Evolutionary conservation across 2,329 filamentous ascomycete genomes (phyloP).

Genomic region (Aureobasidium sp.): DNA sequence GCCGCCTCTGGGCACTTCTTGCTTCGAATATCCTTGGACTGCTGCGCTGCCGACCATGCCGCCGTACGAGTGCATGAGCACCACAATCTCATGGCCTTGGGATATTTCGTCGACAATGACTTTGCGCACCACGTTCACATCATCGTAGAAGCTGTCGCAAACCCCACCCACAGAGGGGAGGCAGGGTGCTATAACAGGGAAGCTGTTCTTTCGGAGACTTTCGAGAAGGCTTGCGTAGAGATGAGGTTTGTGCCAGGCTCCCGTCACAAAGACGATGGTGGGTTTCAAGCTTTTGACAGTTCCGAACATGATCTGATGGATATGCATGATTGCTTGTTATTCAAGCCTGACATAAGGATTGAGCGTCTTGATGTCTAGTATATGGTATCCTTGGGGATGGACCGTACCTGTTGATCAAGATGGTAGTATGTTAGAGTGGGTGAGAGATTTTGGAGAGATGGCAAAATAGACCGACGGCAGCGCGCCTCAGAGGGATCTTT

Average conservation of each 20-base stretch:
- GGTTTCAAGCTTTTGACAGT: conserved; percentile 15
- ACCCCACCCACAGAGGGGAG: conserved; percentile 17
- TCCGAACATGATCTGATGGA: conserved; percentile 6
- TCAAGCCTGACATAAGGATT: neutral
- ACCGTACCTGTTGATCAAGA: neutral
- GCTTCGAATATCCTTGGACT: conserved; percentile 19
- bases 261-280: conserved; percentile 23
- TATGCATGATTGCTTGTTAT: neutral
- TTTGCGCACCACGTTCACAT: conserved; percentile 20
- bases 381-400: neutral
- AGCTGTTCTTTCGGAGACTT: conserved; percentile 19
- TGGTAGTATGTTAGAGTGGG: neutral
- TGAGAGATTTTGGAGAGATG: neutral
- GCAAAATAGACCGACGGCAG: neutral
- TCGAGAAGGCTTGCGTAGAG: conserved; percentile 19
- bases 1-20: conserved; percentile 17
- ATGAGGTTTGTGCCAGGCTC: conserved; percentile 22
- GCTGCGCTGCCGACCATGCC: conserved; percentile 23
- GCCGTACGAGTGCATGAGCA: conserved; percentile 27
- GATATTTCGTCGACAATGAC: conserved; percentile 16
- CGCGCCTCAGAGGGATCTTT: no score
- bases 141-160: conserved; percentile 15
- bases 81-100: conserved; percentile 21
- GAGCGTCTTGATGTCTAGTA: neutral
- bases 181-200: conserved; percentile 18